Evolutionary conservation across 257 asterid genomes (phyloP).

Genomic region (Solanum stenotomum): DNA sequence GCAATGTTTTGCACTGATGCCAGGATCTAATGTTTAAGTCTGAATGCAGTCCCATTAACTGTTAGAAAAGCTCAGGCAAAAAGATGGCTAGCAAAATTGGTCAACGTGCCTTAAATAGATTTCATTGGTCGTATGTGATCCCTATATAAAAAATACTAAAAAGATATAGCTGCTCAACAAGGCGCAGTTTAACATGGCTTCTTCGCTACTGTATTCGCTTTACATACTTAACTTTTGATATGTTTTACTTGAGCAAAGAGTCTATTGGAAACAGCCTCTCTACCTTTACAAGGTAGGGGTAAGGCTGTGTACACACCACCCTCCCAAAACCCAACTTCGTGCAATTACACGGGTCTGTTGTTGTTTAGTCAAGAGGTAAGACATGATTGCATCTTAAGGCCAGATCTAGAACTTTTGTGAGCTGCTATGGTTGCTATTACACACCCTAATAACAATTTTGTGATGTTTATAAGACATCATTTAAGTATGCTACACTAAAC

Average conservation of each 20-base stretch:
- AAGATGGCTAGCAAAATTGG: not conserved
- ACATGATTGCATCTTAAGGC: not conserved
- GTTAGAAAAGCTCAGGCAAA: not conserved
- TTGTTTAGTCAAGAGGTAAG: not conserved
- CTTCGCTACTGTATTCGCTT: not conserved
- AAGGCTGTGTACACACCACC: not conserved
- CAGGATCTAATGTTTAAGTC: not conserved
- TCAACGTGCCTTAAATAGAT: not conserved
- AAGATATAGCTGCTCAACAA: not conserved
- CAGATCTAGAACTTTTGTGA: not conserved
- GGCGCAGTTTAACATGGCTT: not conserved
- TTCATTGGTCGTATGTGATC: not conserved
- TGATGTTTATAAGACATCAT: not conserved
- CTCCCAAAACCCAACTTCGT: not conserved
- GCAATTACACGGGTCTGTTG: not conserved
- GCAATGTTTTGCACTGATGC: not conserved
- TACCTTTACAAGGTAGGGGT: not conserved
- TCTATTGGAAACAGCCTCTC: not conserved
- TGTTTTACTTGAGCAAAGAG: not conserved
- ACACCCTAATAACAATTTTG: not conserved
- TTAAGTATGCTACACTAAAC: not conserved
- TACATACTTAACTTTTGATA: not conserved
- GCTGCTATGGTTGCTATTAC: not conserved
- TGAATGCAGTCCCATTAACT: not conserved
- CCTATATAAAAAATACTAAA: not conserved